Evolutionary conservation across 352 stramenopile species (phyloP).

Genomic region (Blastocystis hominis): DNA sequence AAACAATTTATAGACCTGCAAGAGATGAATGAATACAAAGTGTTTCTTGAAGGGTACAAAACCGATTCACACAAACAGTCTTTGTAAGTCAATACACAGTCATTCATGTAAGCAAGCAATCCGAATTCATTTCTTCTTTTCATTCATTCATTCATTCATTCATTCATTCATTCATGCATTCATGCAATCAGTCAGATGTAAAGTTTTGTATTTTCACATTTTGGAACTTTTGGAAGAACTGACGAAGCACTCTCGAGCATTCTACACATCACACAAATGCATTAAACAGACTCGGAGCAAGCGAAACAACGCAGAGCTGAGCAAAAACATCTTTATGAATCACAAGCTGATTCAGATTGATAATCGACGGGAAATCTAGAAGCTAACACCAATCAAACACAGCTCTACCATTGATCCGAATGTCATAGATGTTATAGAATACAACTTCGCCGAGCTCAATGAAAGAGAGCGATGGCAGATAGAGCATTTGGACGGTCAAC

Average conservation of each 20-base stretch:
- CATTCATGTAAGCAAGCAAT: too few relatives aligned
- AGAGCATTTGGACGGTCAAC: neutral
- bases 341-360: neutral
- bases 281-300: neutral
- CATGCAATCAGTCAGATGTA: too few relatives aligned
- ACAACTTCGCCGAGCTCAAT: neutral
- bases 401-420: neutral
- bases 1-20: too few relatives aligned
- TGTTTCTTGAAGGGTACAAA: too few relatives aligned
- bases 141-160: too few relatives aligned
- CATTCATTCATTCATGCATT: too few relatives aligned
- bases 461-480: neutral
- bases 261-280: neutral
- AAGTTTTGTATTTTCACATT: neutral
- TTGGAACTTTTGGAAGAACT: neutral
- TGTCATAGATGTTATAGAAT: neutral
- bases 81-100: too few relatives aligned
- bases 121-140: too few relatives aligned
- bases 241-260: neutral
- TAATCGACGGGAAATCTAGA: conserved; percentile 4
- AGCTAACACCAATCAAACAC: neutral
- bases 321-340: neutral
- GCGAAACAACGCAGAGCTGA: neutral
- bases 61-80: too few relatives aligned
- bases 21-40: too few relatives aligned